These are phyloP conservation scores for Paraphaeosphaeria sporulosa DNA, from an alignment of 2,329 filamentous ascomycete genomes.

Conservation along the genomic window DNA sequence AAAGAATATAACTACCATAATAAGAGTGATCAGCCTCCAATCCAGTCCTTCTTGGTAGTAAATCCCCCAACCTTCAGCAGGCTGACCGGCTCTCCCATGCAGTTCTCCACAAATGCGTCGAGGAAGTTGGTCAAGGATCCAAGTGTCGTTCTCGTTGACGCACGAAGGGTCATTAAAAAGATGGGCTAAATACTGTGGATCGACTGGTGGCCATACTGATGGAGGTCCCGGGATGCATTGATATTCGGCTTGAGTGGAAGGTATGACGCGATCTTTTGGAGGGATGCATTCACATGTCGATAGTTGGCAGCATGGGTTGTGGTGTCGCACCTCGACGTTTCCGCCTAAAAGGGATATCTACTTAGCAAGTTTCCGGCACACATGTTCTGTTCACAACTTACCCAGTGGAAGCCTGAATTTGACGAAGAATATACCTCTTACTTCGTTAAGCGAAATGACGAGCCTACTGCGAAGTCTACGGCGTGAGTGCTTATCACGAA, in stretches of 20 bases:
- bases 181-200: conserved; percentile 28
- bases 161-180: conserved; percentile 28
- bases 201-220: conserved; percentile 28
- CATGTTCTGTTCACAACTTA: too few relatives aligned
- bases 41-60: conserved; percentile 36
- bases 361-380: conserved; percentile 14
- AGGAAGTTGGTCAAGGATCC: conserved; percentile 32
- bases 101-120: conserved; percentile 31
- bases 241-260: conserved; percentile 32
- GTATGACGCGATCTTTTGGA: conserved; percentile 27
- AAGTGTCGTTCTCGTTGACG: conserved; percentile 25
- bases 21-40: conserved; percentile 20
- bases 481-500: conserved; percentile 20
- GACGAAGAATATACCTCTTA: conserved; percentile 31
- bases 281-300: conserved; percentile 32
- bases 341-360: conserved; percentile 16
- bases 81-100: conserved; percentile 22
- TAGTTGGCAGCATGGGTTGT: conserved; percentile 23
- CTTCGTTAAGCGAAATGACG: conserved; percentile 22
- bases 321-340: conserved; percentile 30
- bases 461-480: conserved; percentile 19
- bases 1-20: conserved; percentile 25
- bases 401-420: conserved; percentile 16
- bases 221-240: conserved; percentile 28
- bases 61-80: conserved; percentile 39